Conservation (phyloP, 225 moss, liverwort and hornwort genomes). For the Pleurozium schreberi region DNA sequence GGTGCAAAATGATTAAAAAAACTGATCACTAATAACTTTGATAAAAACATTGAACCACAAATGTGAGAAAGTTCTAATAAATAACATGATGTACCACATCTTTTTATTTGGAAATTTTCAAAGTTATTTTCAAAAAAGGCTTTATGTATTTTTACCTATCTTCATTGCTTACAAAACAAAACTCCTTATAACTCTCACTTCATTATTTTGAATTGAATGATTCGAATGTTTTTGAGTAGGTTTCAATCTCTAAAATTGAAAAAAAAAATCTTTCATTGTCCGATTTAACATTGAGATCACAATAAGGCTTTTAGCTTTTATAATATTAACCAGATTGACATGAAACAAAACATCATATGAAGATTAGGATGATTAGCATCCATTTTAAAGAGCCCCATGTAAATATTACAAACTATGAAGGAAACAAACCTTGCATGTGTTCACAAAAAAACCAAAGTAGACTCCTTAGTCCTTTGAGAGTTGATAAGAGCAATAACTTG, state of each 20-base stretch:
- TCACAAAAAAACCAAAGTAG: fast-evolving
- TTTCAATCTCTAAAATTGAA: not conserved
- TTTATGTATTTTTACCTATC: too few species aligned
- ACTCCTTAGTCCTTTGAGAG: fast-evolving
- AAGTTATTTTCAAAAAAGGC: not conserved
- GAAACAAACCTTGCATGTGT: not conserved
- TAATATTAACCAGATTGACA: not conserved
- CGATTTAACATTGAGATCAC: not conserved
- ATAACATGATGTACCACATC: fast-evolving
- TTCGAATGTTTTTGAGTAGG: not conserved
- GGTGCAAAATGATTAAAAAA: not conserved
- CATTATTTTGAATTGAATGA: not conserved
- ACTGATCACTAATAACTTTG: not conserved
- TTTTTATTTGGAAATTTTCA: not conserved
- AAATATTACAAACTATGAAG: not conserved
- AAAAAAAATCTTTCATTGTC: not conserved
- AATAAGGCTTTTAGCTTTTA: not conserved
- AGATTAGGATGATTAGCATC: not conserved
- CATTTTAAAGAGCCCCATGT: fast-evolving
- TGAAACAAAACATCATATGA: not conserved
- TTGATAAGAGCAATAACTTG: not conserved
- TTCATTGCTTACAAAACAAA: too few species aligned
- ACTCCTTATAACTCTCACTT: too few species aligned
- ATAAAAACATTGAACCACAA: not conserved
- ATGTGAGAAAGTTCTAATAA: not conserved